Evolutionary conservation across 208 protist species (phyloP).

Genomic region (Acanthamoeba culbertsoni): DNA sequence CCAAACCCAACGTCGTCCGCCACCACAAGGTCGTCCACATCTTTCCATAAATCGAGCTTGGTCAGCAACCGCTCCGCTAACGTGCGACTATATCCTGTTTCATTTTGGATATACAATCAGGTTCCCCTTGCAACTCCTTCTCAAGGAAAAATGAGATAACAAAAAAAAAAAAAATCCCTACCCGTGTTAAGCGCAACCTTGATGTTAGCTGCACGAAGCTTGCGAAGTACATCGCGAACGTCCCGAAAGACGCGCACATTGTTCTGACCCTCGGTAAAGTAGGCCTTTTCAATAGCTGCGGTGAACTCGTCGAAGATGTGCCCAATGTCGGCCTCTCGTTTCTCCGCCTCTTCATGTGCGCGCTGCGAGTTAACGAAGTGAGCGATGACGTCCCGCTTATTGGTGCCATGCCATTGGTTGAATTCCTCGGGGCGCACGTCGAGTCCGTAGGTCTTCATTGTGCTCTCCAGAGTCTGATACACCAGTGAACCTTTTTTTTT

Average conservation of each 20-base stretch:
- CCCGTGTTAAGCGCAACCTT: constrained; percentile 69
- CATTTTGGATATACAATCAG: too few relatives aligned
- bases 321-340: not conserved
- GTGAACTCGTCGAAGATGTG: constrained; percentile 29
- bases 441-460: constrained; percentile 21
- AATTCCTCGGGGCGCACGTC: constrained; percentile 49
- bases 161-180: not conserved
- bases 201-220: constrained; percentile 64
- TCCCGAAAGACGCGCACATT: constrained; percentile 46
- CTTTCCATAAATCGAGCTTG: not conserved
- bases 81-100: constrained; percentile 4
- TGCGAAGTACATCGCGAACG: constrained; percentile 3
- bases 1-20: constrained; percentile 48
- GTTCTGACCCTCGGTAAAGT: constrained; percentile 53
- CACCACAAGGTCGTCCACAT: constrained; percentile 33
- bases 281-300: constrained; percentile 50
- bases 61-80: constrained; percentile 18
- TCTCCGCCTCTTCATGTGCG: not conserved
- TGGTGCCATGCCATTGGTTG: constrained; percentile 68
- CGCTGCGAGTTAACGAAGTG: constrained; percentile 61
- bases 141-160: too few relatives aligned
- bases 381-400: constrained; percentile 64
- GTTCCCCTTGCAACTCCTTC: too few relatives aligned
- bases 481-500: constrained; percentile 52
- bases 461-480: constrained; percentile 57